These are phyloP conservation scores for Huntiella decipiens DNA, from an alignment of 2,329 filamentous ascomycete species.

Conservation along the genomic window DNA sequence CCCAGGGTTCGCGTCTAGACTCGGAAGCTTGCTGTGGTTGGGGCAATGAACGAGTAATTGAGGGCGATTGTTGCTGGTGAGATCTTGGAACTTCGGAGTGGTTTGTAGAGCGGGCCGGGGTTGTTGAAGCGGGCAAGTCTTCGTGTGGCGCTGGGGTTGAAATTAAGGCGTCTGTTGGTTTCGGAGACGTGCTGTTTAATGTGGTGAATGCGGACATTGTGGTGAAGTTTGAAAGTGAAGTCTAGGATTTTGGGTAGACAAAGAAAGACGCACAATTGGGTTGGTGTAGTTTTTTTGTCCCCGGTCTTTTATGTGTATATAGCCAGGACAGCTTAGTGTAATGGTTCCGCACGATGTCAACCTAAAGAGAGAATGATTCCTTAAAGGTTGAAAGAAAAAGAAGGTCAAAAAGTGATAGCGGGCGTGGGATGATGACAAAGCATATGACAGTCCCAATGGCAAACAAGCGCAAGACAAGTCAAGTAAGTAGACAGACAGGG, in stretches of 20 bases:
- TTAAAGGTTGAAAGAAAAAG: neutral
- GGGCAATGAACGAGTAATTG: constrained; percentile 2
- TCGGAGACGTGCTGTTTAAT: constrained; percentile 32
- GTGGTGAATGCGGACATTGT: constrained; percentile 32
- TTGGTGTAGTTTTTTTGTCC: neutral
- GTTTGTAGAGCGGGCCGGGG: neutral
- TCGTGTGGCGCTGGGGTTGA: constrained; percentile 13
- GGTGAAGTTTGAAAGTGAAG: too few species aligned
- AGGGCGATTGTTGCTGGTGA: constrained; percentile 5
- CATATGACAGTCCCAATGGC: neutral
- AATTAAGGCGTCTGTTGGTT: constrained; percentile 18
- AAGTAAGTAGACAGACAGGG: neutral
- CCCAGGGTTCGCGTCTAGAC: constrained; percentile 8
- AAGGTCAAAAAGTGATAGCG: constrained; percentile 1
- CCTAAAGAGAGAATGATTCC: neutral
- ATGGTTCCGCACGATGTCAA: neutral
- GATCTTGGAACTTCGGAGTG: constrained; percentile 9
- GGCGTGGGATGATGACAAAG: neutral
- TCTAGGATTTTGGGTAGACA: neutral
- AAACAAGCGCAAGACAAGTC: neutral
- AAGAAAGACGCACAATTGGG: neutral
- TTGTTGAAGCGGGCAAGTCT: constrained; percentile 4
- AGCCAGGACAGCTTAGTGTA: neutral
- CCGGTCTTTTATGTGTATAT: neutral
- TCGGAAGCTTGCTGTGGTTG: neutral